Evolutionary conservation across 2,329 filamentous ascomycete species (phyloP).

Genomic region (Verruconis gallopava): DNA sequence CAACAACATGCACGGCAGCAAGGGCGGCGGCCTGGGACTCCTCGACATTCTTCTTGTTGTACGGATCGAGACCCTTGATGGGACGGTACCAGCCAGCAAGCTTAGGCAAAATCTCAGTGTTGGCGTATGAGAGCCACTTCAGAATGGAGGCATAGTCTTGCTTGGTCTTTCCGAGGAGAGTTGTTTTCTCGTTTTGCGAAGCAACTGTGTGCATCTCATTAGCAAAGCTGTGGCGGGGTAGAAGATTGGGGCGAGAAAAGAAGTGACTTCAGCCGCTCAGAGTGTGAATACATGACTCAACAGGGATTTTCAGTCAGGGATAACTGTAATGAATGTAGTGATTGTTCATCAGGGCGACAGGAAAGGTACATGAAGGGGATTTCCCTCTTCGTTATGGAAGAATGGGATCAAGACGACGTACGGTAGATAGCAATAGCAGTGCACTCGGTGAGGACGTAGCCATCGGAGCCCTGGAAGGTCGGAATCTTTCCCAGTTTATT

Average conservation of each 20-base stretch:
- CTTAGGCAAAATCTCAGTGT: slow-evolving; percentile 64
- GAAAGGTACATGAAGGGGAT: no score
- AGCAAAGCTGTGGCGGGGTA: slow-evolving; percentile 16
- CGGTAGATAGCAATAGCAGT: slow-evolving; percentile 96
- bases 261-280: slow-evolving; percentile 39
- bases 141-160: slow-evolving; percentile 98
- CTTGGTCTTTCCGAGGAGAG: slow-evolving; percentile 98
- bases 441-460: slow-evolving; percentile 75
- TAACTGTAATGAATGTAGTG: slow-evolving; percentile 57
- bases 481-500: slow-evolving; percentile 87
- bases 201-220: slow-evolving; percentile 51
- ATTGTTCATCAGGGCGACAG: no score
- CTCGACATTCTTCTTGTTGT: slow-evolving; percentile 97
- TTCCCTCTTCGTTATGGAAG: slow-evolving; percentile 11
- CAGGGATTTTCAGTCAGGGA: slow-evolving; percentile 95
- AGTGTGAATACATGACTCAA: slow-evolving; percentile 77
- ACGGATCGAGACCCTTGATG: slow-evolving; percentile 64
- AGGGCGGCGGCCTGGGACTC: slow-evolving; percentile 57
- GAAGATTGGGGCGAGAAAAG: slow-evolving; percentile 10
- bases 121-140: slow-evolving; percentile 96
- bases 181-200: slow-evolving; percentile 99
- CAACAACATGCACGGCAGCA: slow-evolving; percentile 59
- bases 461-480: slow-evolving; percentile 83
- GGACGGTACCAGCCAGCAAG: slow-evolving; percentile 77
- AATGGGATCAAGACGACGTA: slow-evolving; percentile 42